Evolutionary conservation across 345 rosid species (phyloP).

Genomic region (Rhodamnia argentea): DNA sequence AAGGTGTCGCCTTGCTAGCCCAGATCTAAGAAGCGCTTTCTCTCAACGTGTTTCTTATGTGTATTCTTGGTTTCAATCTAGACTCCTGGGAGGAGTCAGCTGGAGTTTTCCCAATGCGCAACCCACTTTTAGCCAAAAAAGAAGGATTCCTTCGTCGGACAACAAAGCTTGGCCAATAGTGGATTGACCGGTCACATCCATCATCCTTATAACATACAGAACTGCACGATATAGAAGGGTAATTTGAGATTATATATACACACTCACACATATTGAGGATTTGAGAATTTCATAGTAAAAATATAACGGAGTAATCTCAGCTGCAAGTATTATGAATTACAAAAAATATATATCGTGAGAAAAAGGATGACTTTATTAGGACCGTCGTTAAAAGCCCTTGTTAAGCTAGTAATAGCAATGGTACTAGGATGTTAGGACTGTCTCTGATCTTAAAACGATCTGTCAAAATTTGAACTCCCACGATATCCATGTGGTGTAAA

Average conservation of each 20-base stretch:
- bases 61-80: background rate
- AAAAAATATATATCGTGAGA: too few species aligned
- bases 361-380: too few species aligned
- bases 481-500: background rate
- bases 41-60: background rate
- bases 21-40: too few species aligned
- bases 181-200: background rate
- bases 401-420: background rate
- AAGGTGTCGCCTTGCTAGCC: too few species aligned
- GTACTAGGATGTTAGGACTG: background rate
- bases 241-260: too few species aligned
- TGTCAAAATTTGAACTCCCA: too few species aligned
- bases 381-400: background rate
- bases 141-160: background rate
- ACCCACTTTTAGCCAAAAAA: background rate
- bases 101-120: background rate
- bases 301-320: too few species aligned
- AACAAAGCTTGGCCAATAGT: background rate
- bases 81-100: background rate
- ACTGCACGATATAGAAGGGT: too few species aligned
- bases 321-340: too few species aligned
- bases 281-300: too few species aligned
- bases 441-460: background rate
- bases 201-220: background rate
- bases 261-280: too few species aligned